Evolutionary conservation across 2,329 filamentous ascomycete species (phyloP), one percentile per base, ranked within the genome.

Genomic region (Stachybotrys elegans): DNA sequence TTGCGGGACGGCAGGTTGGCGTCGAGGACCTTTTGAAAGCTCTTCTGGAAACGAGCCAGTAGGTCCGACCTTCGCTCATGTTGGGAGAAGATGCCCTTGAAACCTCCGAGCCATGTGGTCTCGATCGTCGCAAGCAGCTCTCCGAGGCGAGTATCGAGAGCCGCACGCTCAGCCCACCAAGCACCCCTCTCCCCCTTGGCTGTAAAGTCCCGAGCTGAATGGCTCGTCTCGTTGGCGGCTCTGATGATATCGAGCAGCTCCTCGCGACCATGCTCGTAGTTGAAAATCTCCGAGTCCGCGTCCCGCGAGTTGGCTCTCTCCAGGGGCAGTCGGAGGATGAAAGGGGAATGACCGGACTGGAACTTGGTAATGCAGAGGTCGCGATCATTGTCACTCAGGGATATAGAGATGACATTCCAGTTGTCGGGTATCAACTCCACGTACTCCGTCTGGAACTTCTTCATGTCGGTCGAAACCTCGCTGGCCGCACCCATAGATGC

Each of bases 101-200:
- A 98, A 0, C 93, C 93, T 40, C 92, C 91, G 5, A 98, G 79
- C 93, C 93, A 98, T 19, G 93, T 83, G 48, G 87, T 85, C 63
- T 98, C 92, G 31, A 98, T 86, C 47, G 89, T 94, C 43, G 83
- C 74, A 2, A 98, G 73, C 9, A 98, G 76, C 41, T 87, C 83
- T 49, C 81, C 83, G 20, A 98, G 73, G 9, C 88, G 82, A 23
- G 70, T 68, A 58, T 98, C 93, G 14, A 98, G 73, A 3, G 77
- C 78, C 62, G 93, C 85, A 13, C 94, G 81, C 58, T 91, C 86
- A 5, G 78, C 79, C 91, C 93, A 98, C 93, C 93, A 98, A 38
- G 83, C 83, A 31, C 79, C 79, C 61, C 88, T 90, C 22, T 86
- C 83, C 27, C 83, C 84, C 60, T 86, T 88, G 38, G 79, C 77